Evolutionary conservation across 2,329 filamentous ascomycete species (phyloP), one percentile per base, ranked within the genome.

Genomic region (Colletotrichum limetticola): DNA sequence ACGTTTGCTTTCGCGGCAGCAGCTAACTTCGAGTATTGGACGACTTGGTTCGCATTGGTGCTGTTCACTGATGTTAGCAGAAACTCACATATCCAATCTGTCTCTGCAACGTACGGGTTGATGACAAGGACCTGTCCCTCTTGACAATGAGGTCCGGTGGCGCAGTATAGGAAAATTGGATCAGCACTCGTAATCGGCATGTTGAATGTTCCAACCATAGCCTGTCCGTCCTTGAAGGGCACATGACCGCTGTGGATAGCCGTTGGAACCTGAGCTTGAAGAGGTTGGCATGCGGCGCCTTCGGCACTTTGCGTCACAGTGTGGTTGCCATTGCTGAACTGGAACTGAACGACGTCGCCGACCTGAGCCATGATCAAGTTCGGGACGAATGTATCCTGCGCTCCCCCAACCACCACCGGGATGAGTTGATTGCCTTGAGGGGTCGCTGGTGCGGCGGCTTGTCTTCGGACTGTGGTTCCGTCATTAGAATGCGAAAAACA

Each of bases 131-230:
- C 83, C 81, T 89, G 88, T 8, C 87, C 87, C 9, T 76, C 77
- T 76, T 87, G 84, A 58, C 88, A 89, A 71, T 89, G 87, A 3
- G 83, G 83, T 0, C 80, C 83, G 2, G 84, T 84, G 0, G 86
- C 85, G 69, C 87, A 89, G 77, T 89, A 89, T 37, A 87, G 74
- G 77, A 86, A 89, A 71, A 88, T 84, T 6, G 86, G 82, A 2
- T 84, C 81, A 0, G 83, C 81, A 70, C 80, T 82, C 32, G 82
- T 83, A 22, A 89, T 78, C 12, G 82, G 81, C 77, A 89, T 82
- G 69, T 82, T 86, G 76, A 88, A 89, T 1, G 83, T 85, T 0
- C 84, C 84, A 7, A 85, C 83, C 0, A 77, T 81, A 3, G 77
- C 78, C 64, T 83, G 81, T 0, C 81, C 82, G 8, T 76, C 79